Percentiles rank a stretch among this genome's conserved stretches.
Conservation (phyloP, 371 early-diverging fungal genomes). For the Haplosporangium sp. region DNA sequence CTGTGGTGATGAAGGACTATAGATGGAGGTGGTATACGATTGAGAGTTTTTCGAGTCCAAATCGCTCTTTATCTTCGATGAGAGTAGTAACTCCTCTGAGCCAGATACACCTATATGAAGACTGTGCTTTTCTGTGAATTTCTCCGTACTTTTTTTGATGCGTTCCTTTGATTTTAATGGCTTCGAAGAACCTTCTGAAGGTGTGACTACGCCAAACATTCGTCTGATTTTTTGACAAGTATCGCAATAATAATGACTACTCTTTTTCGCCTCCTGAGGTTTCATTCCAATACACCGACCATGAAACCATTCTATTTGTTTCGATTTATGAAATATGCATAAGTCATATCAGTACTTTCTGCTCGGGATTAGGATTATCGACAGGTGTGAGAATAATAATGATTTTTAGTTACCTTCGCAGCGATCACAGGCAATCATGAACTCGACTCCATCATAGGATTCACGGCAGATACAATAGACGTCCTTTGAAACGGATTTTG, state of each 20-base stretch:
- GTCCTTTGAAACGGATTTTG: slow-evolving; percentile 44
- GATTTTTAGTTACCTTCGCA: slow-evolving; percentile 42
- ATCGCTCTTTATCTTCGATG: slow-evolving; percentile 12
- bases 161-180: slow-evolving; percentile 19
- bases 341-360: neutral
- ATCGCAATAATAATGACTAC: slow-evolving; percentile 63
- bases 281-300: slow-evolving; percentile 54
- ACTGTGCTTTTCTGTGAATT: slow-evolving; percentile 9
- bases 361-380: no score
- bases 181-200: slow-evolving; percentile 2
- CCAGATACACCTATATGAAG: neutral
- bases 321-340: neutral
- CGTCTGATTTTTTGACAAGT: slow-evolving; percentile 54
- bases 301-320: slow-evolving; percentile 59
- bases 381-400: neutral
- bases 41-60: neutral
- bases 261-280: slow-evolving; percentile 62
- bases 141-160: slow-evolving; percentile 27
- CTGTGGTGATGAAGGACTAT: neutral
- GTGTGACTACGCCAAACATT: slow-evolving; percentile 30
- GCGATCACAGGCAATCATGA: slow-evolving; percentile 55
- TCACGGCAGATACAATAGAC: slow-evolving; percentile 68
- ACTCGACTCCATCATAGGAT: slow-evolving; percentile 60
- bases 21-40: neutral
- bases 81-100: neutral